Evolutionary conservation across 163 green algal genomes (phyloP).

Genomic region (Prototheca stagnorum): DNA sequence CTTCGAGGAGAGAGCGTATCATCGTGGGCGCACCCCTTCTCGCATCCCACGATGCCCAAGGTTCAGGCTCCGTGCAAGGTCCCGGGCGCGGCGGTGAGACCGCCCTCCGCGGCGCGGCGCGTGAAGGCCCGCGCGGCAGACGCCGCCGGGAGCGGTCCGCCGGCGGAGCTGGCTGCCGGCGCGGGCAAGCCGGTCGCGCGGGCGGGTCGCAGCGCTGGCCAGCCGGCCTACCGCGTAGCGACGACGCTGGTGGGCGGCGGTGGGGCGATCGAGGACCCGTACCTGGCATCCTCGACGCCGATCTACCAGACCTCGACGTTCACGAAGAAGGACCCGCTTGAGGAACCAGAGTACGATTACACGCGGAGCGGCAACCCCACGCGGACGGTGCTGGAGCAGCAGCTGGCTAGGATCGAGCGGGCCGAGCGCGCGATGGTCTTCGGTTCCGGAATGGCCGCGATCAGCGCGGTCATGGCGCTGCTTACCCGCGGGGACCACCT

Average conservation of each 20-base stretch:
- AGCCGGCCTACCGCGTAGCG: not conserved
- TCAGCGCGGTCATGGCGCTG: conserved; percentile 56
- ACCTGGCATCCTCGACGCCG: conserved; percentile 20
- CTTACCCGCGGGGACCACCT: conserved; percentile 56
- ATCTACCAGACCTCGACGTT: conserved; percentile 87
- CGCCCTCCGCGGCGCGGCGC: no score
- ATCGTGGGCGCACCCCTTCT: no score
- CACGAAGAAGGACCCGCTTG: conserved; percentile 62
- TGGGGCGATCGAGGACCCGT: conserved; percentile 8
- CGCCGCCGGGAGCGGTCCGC: not conserved
- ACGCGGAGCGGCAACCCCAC: conserved; percentile 92
- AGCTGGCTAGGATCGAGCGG: conserved; percentile 53
- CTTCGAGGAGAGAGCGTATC: no score
- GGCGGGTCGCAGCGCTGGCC: not conserved
- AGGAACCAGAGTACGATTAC: conserved; percentile 85
- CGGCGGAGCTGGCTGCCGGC: not conserved
- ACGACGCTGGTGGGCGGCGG: conserved; percentile 12
- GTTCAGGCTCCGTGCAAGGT: no score
- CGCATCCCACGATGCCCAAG: no score
- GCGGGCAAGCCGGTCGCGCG: not conserved
- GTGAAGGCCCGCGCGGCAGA: not conserved
- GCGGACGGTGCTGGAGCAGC: conserved; percentile 63
- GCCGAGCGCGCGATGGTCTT: conserved; percentile 75
- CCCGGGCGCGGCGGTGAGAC: no score
- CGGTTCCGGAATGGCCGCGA: conserved; percentile 82